These are phyloP conservation scores for Raphanus hybrid DNA, from an alignment of 441 rosid genomes.

Conservation along the genomic window DNA sequence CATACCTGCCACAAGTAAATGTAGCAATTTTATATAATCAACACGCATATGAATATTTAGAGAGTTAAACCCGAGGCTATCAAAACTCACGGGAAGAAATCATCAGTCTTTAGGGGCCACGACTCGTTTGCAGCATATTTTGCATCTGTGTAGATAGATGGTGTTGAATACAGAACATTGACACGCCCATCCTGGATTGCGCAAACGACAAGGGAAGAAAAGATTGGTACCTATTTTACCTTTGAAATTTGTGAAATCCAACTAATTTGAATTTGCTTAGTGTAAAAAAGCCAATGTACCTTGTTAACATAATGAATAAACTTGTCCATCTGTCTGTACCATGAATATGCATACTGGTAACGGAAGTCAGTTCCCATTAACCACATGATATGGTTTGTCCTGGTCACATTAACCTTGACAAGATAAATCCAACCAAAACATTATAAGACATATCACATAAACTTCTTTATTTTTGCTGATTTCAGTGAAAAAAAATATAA, in stretches of 20 bases:
- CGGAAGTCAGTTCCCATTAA: constrained; percentile 80
- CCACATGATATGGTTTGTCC: constrained; percentile 85
- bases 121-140: constrained; percentile 63
- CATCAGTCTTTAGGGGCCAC: constrained; percentile 78
- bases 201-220: constrained; percentile 16
- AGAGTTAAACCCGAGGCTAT: constrained; percentile 1
- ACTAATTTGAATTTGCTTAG: background rate
- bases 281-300: constrained; percentile 43
- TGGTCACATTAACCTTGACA: constrained; percentile 68
- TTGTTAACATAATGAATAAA: constrained; percentile 77
- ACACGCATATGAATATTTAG: background rate
- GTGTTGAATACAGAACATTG: constrained; percentile 77
- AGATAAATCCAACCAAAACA: constrained; percentile 25
- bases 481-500: background rate
- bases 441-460: background rate
- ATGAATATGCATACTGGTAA: constrained; percentile 75
- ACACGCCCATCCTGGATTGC: constrained; percentile 61
- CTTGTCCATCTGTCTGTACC: constrained; percentile 85
- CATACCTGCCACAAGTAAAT: constrained; percentile 55
- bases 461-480: background rate
- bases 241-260: constrained; percentile 23
- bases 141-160: constrained; percentile 77
- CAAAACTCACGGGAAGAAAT: constrained; percentile 76
- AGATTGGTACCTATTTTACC: constrained; percentile 26
- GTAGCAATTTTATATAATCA: background rate